phyloP scores from a whole-genome alignment of 805 yeast species.

The Barnettozyma vustinii region DNA sequence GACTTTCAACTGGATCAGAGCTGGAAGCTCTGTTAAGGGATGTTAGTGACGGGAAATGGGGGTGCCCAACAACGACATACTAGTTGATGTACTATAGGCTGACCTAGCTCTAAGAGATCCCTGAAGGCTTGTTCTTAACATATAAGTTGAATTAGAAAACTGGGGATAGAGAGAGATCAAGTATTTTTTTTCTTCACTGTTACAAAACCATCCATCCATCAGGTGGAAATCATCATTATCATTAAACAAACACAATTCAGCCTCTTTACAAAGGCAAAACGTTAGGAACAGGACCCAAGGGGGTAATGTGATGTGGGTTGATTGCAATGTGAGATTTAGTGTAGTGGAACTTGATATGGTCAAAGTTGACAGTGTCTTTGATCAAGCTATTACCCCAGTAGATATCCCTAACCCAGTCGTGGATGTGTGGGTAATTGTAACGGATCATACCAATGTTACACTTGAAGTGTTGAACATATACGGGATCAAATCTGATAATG shows the following conservation, averaged over 20 bases:
- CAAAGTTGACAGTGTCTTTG: conserved; percentile 74
- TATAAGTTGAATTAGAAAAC: background rate
- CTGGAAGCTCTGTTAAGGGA: background rate
- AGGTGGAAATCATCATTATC: background rate
- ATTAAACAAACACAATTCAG: background rate
- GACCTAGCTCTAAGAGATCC: background rate
- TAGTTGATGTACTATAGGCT: background rate
- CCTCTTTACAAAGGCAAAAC: conserved; percentile 41
- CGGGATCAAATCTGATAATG: conserved; percentile 85
- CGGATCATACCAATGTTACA: conserved; percentile 83
- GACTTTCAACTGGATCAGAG: conserved; percentile 33
- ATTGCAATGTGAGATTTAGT: conserved; percentile 77
- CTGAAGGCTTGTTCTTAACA: background rate
- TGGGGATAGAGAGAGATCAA: background rate
- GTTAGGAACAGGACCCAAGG: conserved; percentile 82
- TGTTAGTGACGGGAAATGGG: background rate
- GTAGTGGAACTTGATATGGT: conserved; percentile 88
- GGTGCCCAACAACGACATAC: background rate
- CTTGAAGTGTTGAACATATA: conserved; percentile 93
- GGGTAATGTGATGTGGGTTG: conserved; percentile 81
- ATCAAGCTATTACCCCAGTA: conserved; percentile 78
- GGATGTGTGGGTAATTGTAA: conserved; percentile 67
- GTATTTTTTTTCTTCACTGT: no score
- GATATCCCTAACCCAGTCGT: conserved; percentile 74
- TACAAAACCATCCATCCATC: background rate